These are phyloP conservation scores for Discostella stelligera DNA, from an alignment of 352 stramenopile genomes.

Conservation along the genomic window DNA sequence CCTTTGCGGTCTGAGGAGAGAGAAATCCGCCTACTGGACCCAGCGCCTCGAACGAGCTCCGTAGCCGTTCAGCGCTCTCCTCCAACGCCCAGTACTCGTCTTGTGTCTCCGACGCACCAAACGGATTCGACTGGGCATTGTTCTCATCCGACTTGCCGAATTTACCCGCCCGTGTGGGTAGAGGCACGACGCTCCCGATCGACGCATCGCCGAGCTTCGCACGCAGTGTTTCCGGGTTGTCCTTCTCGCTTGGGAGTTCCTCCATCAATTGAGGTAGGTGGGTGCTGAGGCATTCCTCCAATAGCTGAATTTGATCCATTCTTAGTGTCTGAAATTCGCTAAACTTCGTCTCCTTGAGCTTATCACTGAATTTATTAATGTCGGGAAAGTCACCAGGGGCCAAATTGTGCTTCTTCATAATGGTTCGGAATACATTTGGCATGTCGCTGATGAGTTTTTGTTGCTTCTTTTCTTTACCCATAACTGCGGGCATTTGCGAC, in stretches of 20 bases:
- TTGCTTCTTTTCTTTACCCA: slow-evolving; percentile 93
- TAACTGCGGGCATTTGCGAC: slow-evolving; percentile 95
- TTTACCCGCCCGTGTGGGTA: slow-evolving; percentile 61
- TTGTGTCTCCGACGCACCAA: slow-evolving; percentile 65
- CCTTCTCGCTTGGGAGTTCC: slow-evolving; percentile 73
- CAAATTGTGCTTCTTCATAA: slow-evolving; percentile 96
- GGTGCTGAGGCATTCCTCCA: slow-evolving; percentile 68
- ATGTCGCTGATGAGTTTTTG: slow-evolving; percentile 91
- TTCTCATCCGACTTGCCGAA: slow-evolving; percentile 63
- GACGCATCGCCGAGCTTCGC: slow-evolving; percentile 54
- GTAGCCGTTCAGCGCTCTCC: slow-evolving; percentile 71
- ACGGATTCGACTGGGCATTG: slow-evolving; percentile 65
- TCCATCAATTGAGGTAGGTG: slow-evolving; percentile 76
- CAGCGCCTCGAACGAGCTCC: slow-evolving; percentile 63
- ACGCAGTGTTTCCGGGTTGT: slow-evolving; percentile 69
- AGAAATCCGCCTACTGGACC: slow-evolving; percentile 73
- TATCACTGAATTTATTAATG: slow-evolving; percentile 67
- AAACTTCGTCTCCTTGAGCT: slow-evolving; percentile 73
- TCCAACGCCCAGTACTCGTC: slow-evolving; percentile 75
- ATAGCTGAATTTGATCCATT: slow-evolving; percentile 61
- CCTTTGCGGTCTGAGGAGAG: slow-evolving; percentile 61
- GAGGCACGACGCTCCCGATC: slow-evolving; percentile 45
- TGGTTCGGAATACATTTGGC: slow-evolving; percentile 92
- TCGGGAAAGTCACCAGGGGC: slow-evolving; percentile 74
- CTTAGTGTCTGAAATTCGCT: slow-evolving; percentile 66